Evolutionary conservation across 306 rosid genomes (phyloP).

Genomic region (Spatholobus suberectus): DNA sequence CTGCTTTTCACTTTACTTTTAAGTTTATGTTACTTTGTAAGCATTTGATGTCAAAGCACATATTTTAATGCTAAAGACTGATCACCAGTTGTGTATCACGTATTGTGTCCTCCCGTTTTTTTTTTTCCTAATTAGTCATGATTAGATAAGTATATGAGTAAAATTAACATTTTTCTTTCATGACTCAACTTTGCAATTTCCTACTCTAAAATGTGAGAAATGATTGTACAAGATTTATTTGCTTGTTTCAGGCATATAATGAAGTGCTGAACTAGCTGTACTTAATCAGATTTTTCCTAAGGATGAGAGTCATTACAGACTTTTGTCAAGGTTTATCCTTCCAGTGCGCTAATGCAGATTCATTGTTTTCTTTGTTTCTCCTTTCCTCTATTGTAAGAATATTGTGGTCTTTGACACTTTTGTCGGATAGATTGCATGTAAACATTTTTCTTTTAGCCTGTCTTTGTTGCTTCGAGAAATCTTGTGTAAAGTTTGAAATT

Average conservation of each 20-base stretch:
- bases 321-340: neutral
- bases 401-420: neutral
- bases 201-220: neutral
- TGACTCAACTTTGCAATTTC: neutral
- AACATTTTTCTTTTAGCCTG: neutral
- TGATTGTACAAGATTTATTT: neutral
- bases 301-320: neutral
- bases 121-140: neutral
- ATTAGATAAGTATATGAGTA: neutral
- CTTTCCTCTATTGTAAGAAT: neutral
- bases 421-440: neutral
- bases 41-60: neutral
- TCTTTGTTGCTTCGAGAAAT: neutral
- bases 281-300: neutral
- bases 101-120: neutral
- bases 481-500: neutral
- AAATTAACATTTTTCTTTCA: neutral
- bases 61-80: neutral
- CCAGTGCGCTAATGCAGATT: neutral
- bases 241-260: conserved; percentile 4
- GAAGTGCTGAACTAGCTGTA: neutral
- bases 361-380: neutral
- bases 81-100: neutral
- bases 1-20: neutral
- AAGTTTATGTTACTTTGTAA: neutral